These are phyloP conservation scores for Penicillium aurantiogriseum DNA, from an alignment of 2,329 filamentous ascomycete species.

Conservation along the genomic window DNA sequence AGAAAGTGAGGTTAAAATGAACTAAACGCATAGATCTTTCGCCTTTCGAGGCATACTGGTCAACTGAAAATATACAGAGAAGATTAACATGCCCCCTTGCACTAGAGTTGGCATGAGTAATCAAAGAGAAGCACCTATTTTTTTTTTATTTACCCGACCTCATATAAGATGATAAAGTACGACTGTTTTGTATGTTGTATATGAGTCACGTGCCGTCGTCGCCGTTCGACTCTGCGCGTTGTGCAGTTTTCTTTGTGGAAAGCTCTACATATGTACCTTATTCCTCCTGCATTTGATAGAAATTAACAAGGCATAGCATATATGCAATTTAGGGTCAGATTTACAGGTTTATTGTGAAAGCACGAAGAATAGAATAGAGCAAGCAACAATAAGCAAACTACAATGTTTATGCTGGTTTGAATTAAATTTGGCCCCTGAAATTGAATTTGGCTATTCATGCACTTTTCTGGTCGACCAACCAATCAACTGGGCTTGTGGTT, in stretches of 20 bases:
- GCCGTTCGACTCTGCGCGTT: too few species aligned
- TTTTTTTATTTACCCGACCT: constrained; percentile 50
- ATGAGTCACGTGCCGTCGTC: neutral
- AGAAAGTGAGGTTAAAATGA: constrained; percentile 19
- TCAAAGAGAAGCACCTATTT: constrained; percentile 73
- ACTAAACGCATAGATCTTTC: neutral
- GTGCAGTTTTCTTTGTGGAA: too few species aligned
- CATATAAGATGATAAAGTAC: neutral
- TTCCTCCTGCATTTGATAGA: too few species aligned
- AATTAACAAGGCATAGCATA: too few species aligned
- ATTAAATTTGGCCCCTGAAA: too few species aligned
- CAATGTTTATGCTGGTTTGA: too few species aligned
- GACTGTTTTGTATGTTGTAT: neutral
- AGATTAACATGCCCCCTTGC: constrained; percentile 80
- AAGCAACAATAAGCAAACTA: too few species aligned
- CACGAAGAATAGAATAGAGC: too few species aligned
- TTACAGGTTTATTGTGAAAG: too few species aligned
- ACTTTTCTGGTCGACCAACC: neutral
- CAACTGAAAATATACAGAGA: constrained; percentile 70
- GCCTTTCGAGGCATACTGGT: constrained; percentile 56
- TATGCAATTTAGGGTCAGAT: too few species aligned
- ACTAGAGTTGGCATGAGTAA: constrained; percentile 90
- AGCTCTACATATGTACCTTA: too few species aligned
- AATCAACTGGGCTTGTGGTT: neutral
- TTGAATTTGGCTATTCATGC: neutral